Percentiles rank a stretch among this genome's conserved stretches.
phyloP scores from a whole-genome alignment of 768 basidiomycete genomes.

The Xerocomellus intermedius region DNA sequence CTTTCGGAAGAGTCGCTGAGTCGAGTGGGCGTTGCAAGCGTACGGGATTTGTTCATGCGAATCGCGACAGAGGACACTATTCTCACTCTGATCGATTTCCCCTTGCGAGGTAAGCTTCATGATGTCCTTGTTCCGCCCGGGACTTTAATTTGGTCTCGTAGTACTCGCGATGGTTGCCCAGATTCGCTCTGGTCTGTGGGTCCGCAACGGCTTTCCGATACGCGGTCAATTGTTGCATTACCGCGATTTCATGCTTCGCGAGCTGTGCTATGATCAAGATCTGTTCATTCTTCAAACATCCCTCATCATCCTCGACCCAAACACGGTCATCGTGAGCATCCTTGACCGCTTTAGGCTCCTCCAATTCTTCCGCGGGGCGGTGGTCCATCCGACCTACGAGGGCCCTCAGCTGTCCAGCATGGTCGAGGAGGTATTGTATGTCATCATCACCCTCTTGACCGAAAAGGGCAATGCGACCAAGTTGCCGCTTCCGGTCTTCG shows the following conservation, averaged over 20 bases:
- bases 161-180: slow-evolving; percentile 92
- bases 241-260: slow-evolving; percentile 92
- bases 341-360: slow-evolving; percentile 87
- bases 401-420: slow-evolving; percentile 71
- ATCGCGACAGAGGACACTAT: slow-evolving; percentile 66
- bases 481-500: slow-evolving; percentile 59
- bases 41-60: slow-evolving; percentile 60
- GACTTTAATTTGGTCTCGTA: slow-evolving; percentile 28
- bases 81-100: slow-evolving; percentile 81
- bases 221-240: slow-evolving; percentile 95
- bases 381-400: slow-evolving; percentile 59
- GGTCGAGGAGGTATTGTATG: slow-evolving; percentile 89
- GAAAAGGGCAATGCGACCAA: slow-evolving; percentile 76
- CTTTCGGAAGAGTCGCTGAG: slow-evolving; percentile 54
- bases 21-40: slow-evolving; percentile 50
- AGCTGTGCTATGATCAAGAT: slow-evolving; percentile 96
- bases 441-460: slow-evolving; percentile 82
- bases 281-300: slow-evolving; percentile 87
- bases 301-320: slow-evolving; percentile 74
- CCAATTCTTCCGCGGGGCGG: slow-evolving; percentile 71
- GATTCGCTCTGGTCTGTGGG: slow-evolving; percentile 94
- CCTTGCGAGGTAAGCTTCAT: slow-evolving; percentile 68
- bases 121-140: not conserved
- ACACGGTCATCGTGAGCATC: slow-evolving; percentile 77
- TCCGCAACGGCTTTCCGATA: slow-evolving; percentile 94